Evolutionary conservation across 495 filamentous ascomycete species (phyloP).

Genomic region (Talaromyces liani): DNA sequence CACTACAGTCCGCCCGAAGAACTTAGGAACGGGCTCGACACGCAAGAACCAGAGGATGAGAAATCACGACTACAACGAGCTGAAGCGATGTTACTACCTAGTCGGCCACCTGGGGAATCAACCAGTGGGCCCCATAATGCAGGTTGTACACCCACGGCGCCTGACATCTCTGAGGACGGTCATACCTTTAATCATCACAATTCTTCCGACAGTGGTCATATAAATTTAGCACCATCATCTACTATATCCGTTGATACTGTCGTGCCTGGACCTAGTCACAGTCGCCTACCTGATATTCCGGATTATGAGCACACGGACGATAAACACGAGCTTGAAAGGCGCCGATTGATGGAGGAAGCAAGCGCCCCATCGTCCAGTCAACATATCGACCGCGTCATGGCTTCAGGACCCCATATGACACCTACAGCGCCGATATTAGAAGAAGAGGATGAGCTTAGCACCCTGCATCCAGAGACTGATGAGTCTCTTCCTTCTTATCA

Average conservation of each 20-base stretch:
- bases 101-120: constrained; percentile 49
- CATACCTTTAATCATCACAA: constrained; percentile 29
- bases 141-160: constrained; percentile 24
- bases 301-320: constrained; percentile 45
- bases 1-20: constrained; percentile 19
- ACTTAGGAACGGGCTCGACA: constrained; percentile 46
- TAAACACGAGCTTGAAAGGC: constrained; percentile 78
- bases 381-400: constrained; percentile 36
- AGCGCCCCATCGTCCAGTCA: constrained; percentile 51
- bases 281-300: not conserved
- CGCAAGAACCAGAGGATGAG: constrained; percentile 53
- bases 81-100: constrained; percentile 63
- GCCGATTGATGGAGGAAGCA: constrained; percentile 60
- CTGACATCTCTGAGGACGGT: constrained; percentile 33
- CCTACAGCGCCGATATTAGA: constrained; percentile 62
- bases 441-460: constrained; percentile 53
- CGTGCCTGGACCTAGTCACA: constrained; percentile 14
- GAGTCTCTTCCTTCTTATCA: constrained; percentile 44
- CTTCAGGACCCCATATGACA: constrained; percentile 23
- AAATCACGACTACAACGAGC: constrained; percentile 61
- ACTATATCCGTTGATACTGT: constrained; percentile 36
- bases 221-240: constrained; percentile 21
- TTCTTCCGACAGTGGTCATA: constrained; percentile 17
- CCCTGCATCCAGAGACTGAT: constrained; percentile 31
- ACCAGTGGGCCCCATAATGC: constrained; percentile 43